Evolutionary conservation across 1,284 basidiomycete genomes (phyloP).

Genomic region (Phellopilus nigrolimitatus): DNA sequence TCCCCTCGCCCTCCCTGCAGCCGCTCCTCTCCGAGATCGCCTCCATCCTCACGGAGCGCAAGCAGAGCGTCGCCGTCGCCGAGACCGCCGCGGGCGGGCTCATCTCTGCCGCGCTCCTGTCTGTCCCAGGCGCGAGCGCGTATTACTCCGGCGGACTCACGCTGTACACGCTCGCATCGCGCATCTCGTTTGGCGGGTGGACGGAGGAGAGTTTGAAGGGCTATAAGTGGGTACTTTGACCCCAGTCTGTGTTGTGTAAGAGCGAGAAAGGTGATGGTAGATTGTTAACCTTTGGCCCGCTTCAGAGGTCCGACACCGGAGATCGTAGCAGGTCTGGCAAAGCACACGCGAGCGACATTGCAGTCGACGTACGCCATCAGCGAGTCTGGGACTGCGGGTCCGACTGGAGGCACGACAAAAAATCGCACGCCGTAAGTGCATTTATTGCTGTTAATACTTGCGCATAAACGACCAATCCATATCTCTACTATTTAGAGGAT

Average conservation of each 20-base stretch:
- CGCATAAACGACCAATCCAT: background rate
- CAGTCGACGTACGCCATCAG: constrained; percentile 23
- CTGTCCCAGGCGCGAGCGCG: constrained; percentile 24
- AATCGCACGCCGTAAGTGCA: constrained; percentile 13
- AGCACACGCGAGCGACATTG: constrained; percentile 20
- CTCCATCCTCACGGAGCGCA: constrained; percentile 18
- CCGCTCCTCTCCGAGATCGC: constrained; percentile 22
- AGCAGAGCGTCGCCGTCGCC: constrained; percentile 24
- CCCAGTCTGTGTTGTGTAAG: background rate
- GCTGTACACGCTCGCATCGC: constrained; percentile 23
- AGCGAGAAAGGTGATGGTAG: background rate
- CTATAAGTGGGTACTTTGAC: constrained; percentile 22
- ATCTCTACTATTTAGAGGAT: constrained; percentile 16
- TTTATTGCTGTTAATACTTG: constrained; percentile 2
- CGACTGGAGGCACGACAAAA: constrained; percentile 17
- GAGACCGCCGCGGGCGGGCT: constrained; percentile 27
- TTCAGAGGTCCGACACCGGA: constrained; percentile 24
- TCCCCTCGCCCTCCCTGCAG: constrained; percentile 23
- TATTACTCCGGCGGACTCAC: constrained; percentile 25
- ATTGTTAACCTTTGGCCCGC: background rate
- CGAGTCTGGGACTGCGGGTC: constrained; percentile 26
- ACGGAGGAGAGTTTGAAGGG: constrained; percentile 22
- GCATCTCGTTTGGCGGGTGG: constrained; percentile 25
- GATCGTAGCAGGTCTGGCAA: constrained; percentile 23
- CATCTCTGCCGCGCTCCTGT: constrained; percentile 25